Evolutionary conservation across 108 stramenopile species (phyloP).

Genomic region (Seminavis robusta): DNA sequence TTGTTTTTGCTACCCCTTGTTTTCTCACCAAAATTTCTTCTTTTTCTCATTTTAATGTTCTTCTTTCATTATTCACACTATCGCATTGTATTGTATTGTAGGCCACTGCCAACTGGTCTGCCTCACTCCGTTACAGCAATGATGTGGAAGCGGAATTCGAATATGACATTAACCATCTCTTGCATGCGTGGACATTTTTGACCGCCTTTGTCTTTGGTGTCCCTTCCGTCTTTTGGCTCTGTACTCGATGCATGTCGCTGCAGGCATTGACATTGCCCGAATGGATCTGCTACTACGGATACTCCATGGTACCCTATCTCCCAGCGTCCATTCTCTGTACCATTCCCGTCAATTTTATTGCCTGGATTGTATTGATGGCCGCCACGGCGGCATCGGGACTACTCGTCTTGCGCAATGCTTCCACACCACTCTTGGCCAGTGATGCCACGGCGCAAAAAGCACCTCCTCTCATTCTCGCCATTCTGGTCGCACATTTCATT

Average conservation of each 20-base stretch:
- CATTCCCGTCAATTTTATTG: conserved; percentile 48
- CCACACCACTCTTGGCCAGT: conserved; percentile 43
- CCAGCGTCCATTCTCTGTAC: conserved; percentile 53
- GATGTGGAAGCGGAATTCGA: conserved; percentile 72
- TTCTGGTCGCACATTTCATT: conserved; percentile 64
- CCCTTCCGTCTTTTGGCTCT: conserved; percentile 51
- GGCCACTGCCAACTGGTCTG: conserved; percentile 42
- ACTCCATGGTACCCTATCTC: conserved; percentile 70
- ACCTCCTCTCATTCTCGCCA: conserved; percentile 53
- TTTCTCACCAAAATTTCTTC: neutral
- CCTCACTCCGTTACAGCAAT: conserved; percentile 35
- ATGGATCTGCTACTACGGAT: conserved; percentile 79
- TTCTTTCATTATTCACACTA: too few relatives aligned
- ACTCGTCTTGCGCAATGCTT: conserved; percentile 69
- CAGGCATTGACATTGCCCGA: conserved; percentile 39
- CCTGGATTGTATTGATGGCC: conserved; percentile 46
- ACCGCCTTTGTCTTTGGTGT: conserved; percentile 48
- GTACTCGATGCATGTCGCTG: conserved; percentile 51
- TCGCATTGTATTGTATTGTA: too few relatives aligned
- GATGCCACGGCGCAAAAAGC: conserved; percentile 39
- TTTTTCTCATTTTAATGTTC: neutral
- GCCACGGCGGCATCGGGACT: conserved; percentile 53
- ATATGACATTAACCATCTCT: conserved; percentile 72
- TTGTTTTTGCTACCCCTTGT: conserved; percentile 3
- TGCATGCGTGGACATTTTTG: conserved; percentile 57